phyloP scores from a whole-genome alignment of 225 moss, liverwort and hornwort species.

The Physcomitrellopsis africana region DNA sequence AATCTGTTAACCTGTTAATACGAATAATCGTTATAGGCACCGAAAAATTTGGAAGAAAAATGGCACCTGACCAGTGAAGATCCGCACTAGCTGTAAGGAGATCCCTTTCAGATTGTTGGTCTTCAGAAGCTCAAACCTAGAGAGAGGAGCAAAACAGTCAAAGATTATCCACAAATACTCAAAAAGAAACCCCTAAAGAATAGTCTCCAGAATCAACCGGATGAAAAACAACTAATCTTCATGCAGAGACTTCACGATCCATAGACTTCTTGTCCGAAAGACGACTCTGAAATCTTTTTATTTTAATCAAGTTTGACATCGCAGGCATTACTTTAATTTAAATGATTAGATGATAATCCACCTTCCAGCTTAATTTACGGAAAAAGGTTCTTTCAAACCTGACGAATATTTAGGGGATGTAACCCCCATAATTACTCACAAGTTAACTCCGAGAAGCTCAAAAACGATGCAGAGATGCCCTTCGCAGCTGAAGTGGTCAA shows the following conservation, averaged over 20 bases:
- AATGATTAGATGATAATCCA: constrained; percentile 15
- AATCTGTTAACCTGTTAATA: constrained; percentile 13
- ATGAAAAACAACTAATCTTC: constrained; percentile 2
- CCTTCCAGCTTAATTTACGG: constrained; percentile 1
- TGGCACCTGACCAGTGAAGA: constrained; percentile 68
- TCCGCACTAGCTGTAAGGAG: constrained; percentile 68
- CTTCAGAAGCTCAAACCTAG: constrained; percentile 82
- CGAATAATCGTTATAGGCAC: constrained; percentile 10
- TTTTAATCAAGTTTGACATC: background rate
- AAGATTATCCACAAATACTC: background rate
- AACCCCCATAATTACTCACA: constrained; percentile 59
- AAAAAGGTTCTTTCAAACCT: background rate
- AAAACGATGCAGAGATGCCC: constrained; percentile 88
- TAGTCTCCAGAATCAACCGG: constrained; percentile 18
- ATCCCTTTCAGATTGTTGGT: constrained; percentile 72
- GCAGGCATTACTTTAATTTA: background rate
- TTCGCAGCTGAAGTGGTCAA: constrained; percentile 78
- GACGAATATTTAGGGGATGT: constrained; percentile 4
- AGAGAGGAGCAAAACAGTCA: constrained; percentile 26
- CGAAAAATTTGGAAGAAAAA: constrained; percentile 20
- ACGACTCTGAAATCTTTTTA: constrained; percentile 14
- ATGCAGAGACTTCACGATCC: background rate
- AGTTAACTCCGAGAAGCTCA: constrained; percentile 81
- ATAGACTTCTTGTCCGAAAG: constrained; percentile 1
- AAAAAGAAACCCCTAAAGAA: background rate